Conservation (phyloP, 169 alveolate genomes). For the Eimeria brunetti region DNA sequence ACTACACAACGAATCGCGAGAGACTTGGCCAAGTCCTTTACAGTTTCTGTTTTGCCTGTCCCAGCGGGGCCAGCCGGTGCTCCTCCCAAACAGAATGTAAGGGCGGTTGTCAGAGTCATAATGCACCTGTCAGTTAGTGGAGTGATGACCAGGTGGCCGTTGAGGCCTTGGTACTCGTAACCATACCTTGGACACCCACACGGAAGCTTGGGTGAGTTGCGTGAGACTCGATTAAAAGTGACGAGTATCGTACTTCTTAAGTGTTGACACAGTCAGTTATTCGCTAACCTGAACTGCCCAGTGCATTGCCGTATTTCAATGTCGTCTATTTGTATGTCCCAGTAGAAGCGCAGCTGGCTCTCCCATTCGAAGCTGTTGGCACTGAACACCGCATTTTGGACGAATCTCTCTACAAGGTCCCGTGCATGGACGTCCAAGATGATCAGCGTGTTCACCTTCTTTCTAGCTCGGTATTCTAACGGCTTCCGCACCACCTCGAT, state of each 20-base stretch:
- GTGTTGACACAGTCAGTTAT: not conserved
- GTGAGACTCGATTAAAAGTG: slow-evolving; percentile 87
- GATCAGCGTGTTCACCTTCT: slow-evolving; percentile 95
- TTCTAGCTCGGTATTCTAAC: slow-evolving; percentile 88
- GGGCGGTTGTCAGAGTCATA: slow-evolving; percentile 96
- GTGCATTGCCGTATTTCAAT: slow-evolving; percentile 93
- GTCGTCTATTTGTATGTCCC: slow-evolving; percentile 94
- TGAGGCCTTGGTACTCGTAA: slow-evolving; percentile 97
- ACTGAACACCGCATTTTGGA: slow-evolving; percentile 92
- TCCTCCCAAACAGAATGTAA: slow-evolving; percentile 96
- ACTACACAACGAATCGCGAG: slow-evolving; percentile 97
- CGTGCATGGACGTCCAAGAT: slow-evolving; percentile 98
- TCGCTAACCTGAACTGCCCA: slow-evolving; percentile 85
- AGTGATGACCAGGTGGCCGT: slow-evolving; percentile 96
- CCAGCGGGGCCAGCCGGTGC: slow-evolving; percentile 99
- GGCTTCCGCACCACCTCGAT: slow-evolving; percentile 93
- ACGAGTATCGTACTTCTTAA: slow-evolving; percentile 42
- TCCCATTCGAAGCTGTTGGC: slow-evolving; percentile 96
- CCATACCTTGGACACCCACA: slow-evolving; percentile 87
- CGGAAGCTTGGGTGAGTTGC: slow-evolving; percentile 87
- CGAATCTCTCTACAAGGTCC: slow-evolving; percentile 97
- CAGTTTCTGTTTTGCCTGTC: slow-evolving; percentile 96
- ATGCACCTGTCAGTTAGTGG: slow-evolving; percentile 97
- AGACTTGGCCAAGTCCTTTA: slow-evolving; percentile 97
- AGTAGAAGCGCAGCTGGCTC: slow-evolving; percentile 96